These are phyloP conservation scores for Fraxinus platypoda DNA, from an alignment of 305 asterid species.

Conservation along the genomic window DNA sequence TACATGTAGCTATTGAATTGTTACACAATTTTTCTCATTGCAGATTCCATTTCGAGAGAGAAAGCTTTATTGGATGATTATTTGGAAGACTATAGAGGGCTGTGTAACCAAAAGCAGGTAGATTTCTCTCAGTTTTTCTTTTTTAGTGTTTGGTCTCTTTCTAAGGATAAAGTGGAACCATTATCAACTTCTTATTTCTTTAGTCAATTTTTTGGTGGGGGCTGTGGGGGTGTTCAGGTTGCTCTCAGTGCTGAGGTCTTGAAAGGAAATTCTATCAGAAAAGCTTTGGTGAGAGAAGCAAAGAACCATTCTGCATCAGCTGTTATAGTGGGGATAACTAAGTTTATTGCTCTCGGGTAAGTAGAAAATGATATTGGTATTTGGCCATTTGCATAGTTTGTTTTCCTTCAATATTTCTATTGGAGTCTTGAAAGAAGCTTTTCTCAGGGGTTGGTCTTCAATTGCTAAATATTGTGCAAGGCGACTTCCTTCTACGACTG, in stretches of 20 bases:
- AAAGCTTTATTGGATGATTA: slow-evolving; percentile 33
- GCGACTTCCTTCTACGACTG: slow-evolving; percentile 50
- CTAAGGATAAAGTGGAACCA: neutral
- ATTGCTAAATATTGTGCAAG: slow-evolving; percentile 78
- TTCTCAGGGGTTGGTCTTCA: slow-evolving; percentile 65
- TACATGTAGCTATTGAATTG: slow-evolving; percentile 8
- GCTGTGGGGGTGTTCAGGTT: slow-evolving; percentile 8
- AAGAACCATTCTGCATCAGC: slow-evolving; percentile 55
- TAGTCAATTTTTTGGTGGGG: neutral
- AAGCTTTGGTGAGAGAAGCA: slow-evolving; percentile 69
- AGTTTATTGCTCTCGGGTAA: slow-evolving; percentile 58
- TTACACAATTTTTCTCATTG: neutral
- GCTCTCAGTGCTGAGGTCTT: slow-evolving; percentile 13
- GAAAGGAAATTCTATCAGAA: slow-evolving; percentile 73
- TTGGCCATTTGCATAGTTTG: neutral
- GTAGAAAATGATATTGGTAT: slow-evolving; percentile 16
- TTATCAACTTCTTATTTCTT: neutral
- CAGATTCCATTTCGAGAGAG: slow-evolving; percentile 40
- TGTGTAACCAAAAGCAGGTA: slow-evolving; percentile 44
- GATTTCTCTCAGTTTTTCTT: neutral
- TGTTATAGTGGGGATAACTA: slow-evolving; percentile 70
- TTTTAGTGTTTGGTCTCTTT: neutral
- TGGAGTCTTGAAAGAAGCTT: slow-evolving; percentile 25
- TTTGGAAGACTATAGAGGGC: slow-evolving; percentile 37
- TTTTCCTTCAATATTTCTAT: neutral